Evolutionary conservation across 2,329 filamentous ascomycete species (phyloP), one percentile per base, ranked within the genome.

Genomic region (Pseudogymnoascus sp.): DNA sequence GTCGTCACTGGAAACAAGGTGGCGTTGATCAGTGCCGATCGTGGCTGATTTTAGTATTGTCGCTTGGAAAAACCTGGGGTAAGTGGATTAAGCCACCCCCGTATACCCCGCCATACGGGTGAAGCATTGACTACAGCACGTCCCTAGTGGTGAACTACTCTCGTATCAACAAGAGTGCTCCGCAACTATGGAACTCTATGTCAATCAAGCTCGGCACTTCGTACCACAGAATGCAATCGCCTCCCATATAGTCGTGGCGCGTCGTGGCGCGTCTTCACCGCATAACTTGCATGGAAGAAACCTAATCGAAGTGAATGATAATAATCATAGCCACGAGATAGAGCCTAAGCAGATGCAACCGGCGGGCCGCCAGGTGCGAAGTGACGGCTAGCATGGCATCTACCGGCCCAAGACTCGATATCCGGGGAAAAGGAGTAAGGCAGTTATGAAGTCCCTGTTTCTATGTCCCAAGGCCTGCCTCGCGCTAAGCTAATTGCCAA

Each of bases 41-140:
- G 49, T 56, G 49, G 28, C 49, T 56, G 28, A 34, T 56, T 8
- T 34, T 56, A 56, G 49, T 56, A 14, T 1, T 18, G 3, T 34
- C 49, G 49, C 25, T n/a, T 56, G 49, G 49, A 2, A 56, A 34
- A 56, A 56, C 49, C 49, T 34, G 49, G 49, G 49, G 49, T 34
- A 56, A 34, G 49, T 56, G 49, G 49, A 56, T 34, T 16, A 18
- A 34, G 49, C 49, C 25, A 56, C 25, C 49, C 49, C 25, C 25
- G 49, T 56, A 34, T 56, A 34, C 49, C 49, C 49, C 49, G 28
- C 49, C 46, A 53, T 18, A 25, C 14, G 46, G 9, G 43, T n/a
- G 43, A 28, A 14, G 49, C 49, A 36, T 36, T 56, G 49, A 56
- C 49, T 34, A 18, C 49, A 56, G 49, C 1, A 56, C 49, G 46